These are phyloP conservation scores for Tricholoma terreum DNA, from an alignment of 768 basidiomycete species.

Conservation along the genomic window DNA sequence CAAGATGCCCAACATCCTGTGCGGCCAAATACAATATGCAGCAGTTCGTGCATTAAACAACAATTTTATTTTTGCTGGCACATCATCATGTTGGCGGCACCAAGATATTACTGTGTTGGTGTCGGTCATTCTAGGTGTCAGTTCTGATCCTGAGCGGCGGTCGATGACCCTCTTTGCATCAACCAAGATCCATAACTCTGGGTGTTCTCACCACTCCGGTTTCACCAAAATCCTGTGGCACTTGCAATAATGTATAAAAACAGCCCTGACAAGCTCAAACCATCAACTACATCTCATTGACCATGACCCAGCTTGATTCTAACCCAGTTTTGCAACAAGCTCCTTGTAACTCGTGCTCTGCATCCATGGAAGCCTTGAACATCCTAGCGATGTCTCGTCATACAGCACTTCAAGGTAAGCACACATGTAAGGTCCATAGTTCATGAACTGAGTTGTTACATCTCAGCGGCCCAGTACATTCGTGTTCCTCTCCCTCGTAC, in stretches of 20 bases:
- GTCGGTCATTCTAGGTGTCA: not conserved
- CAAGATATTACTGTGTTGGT: not conserved
- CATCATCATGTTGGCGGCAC: not conserved
- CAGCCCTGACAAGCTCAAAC: not conserved
- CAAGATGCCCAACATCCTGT: not conserved
- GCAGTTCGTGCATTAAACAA: not conserved
- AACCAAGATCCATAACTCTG: not conserved
- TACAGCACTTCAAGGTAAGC: not conserved
- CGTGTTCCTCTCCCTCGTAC: not conserved
- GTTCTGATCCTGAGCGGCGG: not conserved
- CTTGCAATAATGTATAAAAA: not conserved
- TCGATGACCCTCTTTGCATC: not conserved
- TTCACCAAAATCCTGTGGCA: not conserved
- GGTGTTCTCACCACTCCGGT: not conserved
- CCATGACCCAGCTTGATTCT: not conserved
- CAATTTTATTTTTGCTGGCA: too few relatives aligned
- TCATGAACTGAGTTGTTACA: not conserved
- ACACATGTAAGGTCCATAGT: not conserved
- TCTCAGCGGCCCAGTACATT: not conserved
- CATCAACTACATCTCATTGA: not conserved
- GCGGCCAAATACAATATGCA: not conserved
- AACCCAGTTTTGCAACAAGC: not conserved
- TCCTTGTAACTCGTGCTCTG: not conserved
- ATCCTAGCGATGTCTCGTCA: not conserved
- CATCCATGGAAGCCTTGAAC: not conserved